Evolutionary conservation across 495 filamentous ascomycete genomes (phyloP), one percentile per base, ranked within the genome.

Genomic region (Echria macrotheca): DNA sequence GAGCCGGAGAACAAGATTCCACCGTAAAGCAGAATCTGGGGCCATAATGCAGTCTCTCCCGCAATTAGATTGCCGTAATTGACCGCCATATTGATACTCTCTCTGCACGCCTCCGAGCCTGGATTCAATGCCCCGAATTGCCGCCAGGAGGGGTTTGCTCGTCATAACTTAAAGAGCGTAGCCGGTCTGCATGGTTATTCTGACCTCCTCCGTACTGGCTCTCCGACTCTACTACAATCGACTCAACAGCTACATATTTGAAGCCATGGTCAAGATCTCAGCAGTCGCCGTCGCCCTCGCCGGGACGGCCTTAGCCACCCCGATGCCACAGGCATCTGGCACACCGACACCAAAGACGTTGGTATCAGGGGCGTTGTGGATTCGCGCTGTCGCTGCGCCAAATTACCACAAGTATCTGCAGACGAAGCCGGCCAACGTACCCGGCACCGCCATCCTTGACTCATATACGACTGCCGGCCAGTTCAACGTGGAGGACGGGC

Each of bases 341-440:
- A 43, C 41, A 2, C 60, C 65, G 12, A 53, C 61, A 0, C 61
- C 63, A 0, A 56, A 45, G 0, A 75, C 68, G 0, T 67, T 82
- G 2, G 66, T 73, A 49, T 56, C 58, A 15, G 78, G 74, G 5
- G 79, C 77, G 51, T 73, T 71, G 68, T 84, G 78, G 78, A 76
- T 83, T 57, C 78, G 79, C 7, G 79, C 76, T 0, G 80, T 83
- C 1, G 73, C 65, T 25, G 46, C 70, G 1, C 80, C 81, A 18
- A 81, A 83, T 61, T 83, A 72, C 67, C 80, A 82, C 68, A 75
- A 79, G 52, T 84, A 84, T 61, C 67, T 83, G 18, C 79, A 84
- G 66, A 75, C 77, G 7, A 67, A 66, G 15, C 76, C 74, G 2
- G 56, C 67, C 50, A 73, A 76, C 58, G 51, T 65, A 0, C 55